These are phyloP conservation scores for Pseudocercospora crystallina DNA, from an alignment of 2,329 filamentous ascomycete genomes.

Conservation along the genomic window DNA sequence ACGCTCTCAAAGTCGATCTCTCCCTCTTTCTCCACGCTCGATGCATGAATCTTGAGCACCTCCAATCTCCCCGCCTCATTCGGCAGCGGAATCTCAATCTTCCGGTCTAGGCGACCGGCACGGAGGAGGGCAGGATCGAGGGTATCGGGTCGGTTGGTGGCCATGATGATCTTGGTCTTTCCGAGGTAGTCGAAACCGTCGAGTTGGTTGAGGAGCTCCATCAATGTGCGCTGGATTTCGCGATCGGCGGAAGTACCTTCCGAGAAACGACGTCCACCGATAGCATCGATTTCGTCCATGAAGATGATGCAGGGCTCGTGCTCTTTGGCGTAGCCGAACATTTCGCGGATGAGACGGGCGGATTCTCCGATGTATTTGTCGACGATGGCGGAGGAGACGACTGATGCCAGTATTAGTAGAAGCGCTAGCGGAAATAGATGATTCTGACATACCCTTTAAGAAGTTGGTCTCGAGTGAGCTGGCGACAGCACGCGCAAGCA, in stretches of 20 bases:
- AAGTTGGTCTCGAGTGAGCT: conserved; percentile 98
- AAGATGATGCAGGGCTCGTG: conserved; percentile 99
- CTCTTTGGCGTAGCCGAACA: conserved; percentile 99
- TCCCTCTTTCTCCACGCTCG: conserved; percentile 81
- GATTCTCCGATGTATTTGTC: conserved; percentile 99
- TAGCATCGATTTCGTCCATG: conserved; percentile 99
- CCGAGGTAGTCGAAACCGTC: conserved; percentile 99
- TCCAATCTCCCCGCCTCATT: conserved; percentile 96
- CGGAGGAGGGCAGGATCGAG: conserved; percentile 89
- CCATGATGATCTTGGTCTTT: conserved; percentile 99
- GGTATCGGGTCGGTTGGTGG: conserved; percentile 94
- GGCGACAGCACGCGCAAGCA: conserved; percentile 89
- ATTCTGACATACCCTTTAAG: conserved; percentile 70
- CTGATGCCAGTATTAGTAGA: conserved; percentile 48
- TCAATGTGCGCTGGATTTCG: conserved; percentile 96
- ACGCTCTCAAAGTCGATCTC: conserved; percentile 99
- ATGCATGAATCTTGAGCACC: conserved; percentile 96
- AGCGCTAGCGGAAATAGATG: too few species aligned
- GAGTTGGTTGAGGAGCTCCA: conserved; percentile 97
- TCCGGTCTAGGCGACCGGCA: conserved; percentile 90
- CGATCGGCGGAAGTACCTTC: conserved; percentile 97
- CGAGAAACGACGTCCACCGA: conserved; percentile 92
- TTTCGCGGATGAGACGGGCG: conserved; percentile 92
- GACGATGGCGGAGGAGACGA: conserved; percentile 97
- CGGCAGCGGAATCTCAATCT: conserved; percentile 95